phyloP scores from a whole-genome alignment of 768 basidiomycete genomes.

The Podaxis carcinomalis region DNA sequence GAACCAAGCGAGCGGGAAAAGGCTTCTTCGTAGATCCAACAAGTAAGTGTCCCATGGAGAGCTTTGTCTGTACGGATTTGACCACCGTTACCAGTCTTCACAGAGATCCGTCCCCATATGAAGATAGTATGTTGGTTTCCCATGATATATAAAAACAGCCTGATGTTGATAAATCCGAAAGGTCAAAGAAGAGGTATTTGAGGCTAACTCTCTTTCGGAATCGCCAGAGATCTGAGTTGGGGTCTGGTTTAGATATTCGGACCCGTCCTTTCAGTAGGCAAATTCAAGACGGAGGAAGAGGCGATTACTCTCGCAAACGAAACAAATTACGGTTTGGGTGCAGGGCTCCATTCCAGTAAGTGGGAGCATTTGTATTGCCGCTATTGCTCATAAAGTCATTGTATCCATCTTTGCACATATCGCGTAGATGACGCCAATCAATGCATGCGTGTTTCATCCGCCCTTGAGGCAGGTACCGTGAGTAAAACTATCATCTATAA shows the following conservation, averaged over 20 bases:
- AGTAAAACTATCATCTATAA: slow-evolving; percentile 19
- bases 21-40: slow-evolving; percentile 93
- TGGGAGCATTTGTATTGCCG: slow-evolving; percentile 9
- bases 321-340: slow-evolving; percentile 87
- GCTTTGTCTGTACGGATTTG: background rate
- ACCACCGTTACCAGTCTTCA: slow-evolving; percentile 57
- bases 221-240: slow-evolving; percentile 10
- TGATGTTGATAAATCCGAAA: slow-evolving; percentile 19
- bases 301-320: slow-evolving; percentile 82
- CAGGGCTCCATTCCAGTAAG: slow-evolving; percentile 85
- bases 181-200: slow-evolving; percentile 66
- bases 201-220: slow-evolving; percentile 11
- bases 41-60: slow-evolving; percentile 40
- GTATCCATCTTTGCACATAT: slow-evolving; percentile 14
- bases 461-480: slow-evolving; percentile 87
- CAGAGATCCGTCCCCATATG: slow-evolving; percentile 76
- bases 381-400: slow-evolving; percentile 1
- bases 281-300: slow-evolving; percentile 85
- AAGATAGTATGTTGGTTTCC: slow-evolving; percentile 58
- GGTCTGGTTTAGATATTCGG: slow-evolving; percentile 74
- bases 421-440: slow-evolving; percentile 70
- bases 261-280: slow-evolving; percentile 81
- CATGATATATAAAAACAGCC: background rate
- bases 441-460: slow-evolving; percentile 84
- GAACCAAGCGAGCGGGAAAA: slow-evolving; percentile 66